Conservation (phyloP, 2,329 filamentous ascomycete species). For the Plectosphaerella plurivora region DNA sequence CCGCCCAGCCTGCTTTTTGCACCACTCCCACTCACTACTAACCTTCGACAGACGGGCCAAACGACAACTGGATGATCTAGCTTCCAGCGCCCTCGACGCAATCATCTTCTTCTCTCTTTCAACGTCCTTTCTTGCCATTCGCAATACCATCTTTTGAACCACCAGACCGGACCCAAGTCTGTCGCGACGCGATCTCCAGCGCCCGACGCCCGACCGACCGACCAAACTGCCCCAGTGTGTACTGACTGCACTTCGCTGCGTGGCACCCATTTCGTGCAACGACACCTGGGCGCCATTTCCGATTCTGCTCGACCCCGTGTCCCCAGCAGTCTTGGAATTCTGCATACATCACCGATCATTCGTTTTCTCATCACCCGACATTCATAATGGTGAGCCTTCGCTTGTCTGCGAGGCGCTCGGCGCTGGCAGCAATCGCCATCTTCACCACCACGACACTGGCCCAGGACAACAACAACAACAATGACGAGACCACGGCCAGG, state of each 20-base stretch:
- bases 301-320: neutral
- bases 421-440: slow-evolving; percentile 49
- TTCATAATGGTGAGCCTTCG: slow-evolving; percentile 8
- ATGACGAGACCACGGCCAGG: slow-evolving; percentile 8
- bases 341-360: neutral
- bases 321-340: neutral
- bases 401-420: slow-evolving; percentile 7
- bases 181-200: neutral
- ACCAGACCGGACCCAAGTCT: neutral
- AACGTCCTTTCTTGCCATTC: neutral
- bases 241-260: neutral
- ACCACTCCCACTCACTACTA: neutral
- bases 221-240: neutral
- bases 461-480: slow-evolving; percentile 19
- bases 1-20: neutral
- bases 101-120: neutral
- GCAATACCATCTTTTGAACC: neutral
- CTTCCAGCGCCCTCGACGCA: neutral
- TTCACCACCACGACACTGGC: slow-evolving; percentile 25
- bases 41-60: neutral
- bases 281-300: neutral
- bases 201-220: neutral
- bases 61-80: neutral
- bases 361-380: neutral
- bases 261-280: neutral